Percentiles rank a stretch among this genome's conserved stretches.
Conservation (phyloP, 2,329 filamentous ascomycete species). For the Colletotrichum sp. region DNA sequence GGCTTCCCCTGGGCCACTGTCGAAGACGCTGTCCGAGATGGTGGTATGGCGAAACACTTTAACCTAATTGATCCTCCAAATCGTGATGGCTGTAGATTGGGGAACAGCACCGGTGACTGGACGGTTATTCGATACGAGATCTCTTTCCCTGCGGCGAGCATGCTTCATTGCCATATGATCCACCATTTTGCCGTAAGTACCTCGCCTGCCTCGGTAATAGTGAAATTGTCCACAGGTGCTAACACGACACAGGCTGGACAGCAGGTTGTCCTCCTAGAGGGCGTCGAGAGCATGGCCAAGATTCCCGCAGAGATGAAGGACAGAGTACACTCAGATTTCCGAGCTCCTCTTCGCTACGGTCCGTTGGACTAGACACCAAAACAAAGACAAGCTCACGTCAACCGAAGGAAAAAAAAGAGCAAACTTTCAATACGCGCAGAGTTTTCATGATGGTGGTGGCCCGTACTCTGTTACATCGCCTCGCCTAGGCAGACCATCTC, state of each 20-base stretch:
- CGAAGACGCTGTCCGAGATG: conserved; percentile 5
- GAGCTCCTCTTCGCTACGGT: background rate
- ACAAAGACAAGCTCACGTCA: background rate
- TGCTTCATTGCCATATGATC: conserved; percentile 19
- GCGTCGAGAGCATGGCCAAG: conserved; percentile 2
- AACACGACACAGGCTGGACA: background rate
- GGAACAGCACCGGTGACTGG: conserved; percentile 12
- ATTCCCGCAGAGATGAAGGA: conserved; percentile 11
- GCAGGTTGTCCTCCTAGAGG: conserved; percentile 7
- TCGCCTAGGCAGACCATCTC: background rate
- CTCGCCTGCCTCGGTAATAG: background rate
- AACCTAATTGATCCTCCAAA: conserved; percentile 8
- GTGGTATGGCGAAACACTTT: background rate
- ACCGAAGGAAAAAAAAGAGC: background rate
- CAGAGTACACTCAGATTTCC: conserved; percentile 13
- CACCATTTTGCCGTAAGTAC: conserved; percentile 12
- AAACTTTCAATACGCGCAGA: background rate
- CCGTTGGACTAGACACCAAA: background rate
- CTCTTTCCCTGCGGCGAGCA: conserved; percentile 7
- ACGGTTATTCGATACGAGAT: conserved; percentile 19
- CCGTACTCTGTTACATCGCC: background rate
- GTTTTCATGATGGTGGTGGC: background rate
- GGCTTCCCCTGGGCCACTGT: conserved; percentile 14
- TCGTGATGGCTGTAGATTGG: conserved; percentile 8
- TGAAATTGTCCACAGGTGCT: background rate